A percentile compares a stretch with the other conserved stretches of the same genome.
Evolutionary conservation across 257 asterid species (phyloP).

Genomic region (Penstemon eatonii): DNA sequence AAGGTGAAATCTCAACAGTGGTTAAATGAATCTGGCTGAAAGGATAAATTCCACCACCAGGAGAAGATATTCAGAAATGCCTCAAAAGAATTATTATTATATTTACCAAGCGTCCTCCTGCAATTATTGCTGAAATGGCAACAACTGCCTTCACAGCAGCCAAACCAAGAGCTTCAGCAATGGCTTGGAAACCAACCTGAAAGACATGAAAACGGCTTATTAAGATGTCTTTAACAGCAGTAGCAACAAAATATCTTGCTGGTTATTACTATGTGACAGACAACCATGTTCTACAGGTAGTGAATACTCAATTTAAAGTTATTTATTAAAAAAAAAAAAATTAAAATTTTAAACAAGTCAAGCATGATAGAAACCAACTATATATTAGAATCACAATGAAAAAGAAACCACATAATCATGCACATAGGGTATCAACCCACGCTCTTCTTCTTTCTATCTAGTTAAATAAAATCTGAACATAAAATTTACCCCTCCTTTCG

Average conservation of each 20-base stretch:
- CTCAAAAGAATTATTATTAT: slow-evolving; percentile 17
- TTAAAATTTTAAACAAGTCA: slow-evolving; percentile 3
- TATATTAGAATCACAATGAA: slow-evolving; percentile 18
- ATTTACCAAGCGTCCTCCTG: slow-evolving; percentile 92
- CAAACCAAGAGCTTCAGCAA: slow-evolving; percentile 98
- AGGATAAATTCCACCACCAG: slow-evolving; percentile 20
- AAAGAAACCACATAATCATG: slow-evolving; percentile 18
- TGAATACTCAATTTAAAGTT: slow-evolving; percentile 8
- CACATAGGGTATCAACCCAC: slow-evolving; percentile 19
- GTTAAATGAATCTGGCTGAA: slow-evolving; percentile 17
- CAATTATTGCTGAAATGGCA: slow-evolving; percentile 96
- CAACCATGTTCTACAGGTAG: slow-evolving; percentile 17
- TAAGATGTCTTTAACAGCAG: slow-evolving; percentile 26
- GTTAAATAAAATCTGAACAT: slow-evolving; percentile 11
- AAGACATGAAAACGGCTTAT: slow-evolving; percentile 22
- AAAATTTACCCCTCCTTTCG: slow-evolving; percentile 95
- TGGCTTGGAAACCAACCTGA: slow-evolving; percentile 95
- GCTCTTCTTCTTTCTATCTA: background rate
- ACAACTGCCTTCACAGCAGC: slow-evolving; percentile 98
- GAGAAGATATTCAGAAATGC: slow-evolving; percentile 26
- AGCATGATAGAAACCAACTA: slow-evolving; percentile 23
- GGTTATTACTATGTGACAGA: slow-evolving; percentile 14
- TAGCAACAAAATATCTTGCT: slow-evolving; percentile 16
- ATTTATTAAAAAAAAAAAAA: too few relatives aligned
- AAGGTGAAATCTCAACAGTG: slow-evolving; percentile 1